These are phyloP conservation scores for Sporisorium iseilematis-ciliati DNA, from an alignment of 1,284 basidiomycete genomes.

Conservation along the genomic window DNA sequence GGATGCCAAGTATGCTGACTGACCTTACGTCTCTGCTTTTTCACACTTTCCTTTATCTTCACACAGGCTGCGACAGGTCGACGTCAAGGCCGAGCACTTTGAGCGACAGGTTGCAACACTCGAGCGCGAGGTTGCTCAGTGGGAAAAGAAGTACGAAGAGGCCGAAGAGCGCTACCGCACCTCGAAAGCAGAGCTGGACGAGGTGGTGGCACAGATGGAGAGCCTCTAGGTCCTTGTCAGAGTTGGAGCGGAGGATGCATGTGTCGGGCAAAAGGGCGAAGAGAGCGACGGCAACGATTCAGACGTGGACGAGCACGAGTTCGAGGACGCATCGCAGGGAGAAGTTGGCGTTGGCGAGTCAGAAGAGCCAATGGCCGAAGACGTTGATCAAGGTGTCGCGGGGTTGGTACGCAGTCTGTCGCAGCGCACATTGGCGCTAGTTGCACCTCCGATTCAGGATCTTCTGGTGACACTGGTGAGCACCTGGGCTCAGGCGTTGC, in stretches of 20 bases:
- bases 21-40: background rate
- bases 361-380: background rate
- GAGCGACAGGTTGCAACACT: constrained; percentile 88
- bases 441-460: constrained; percentile 18
- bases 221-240: constrained; percentile 73
- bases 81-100: constrained; percentile 99
- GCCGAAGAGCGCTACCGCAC: constrained; percentile 79
- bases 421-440: constrained; percentile 18
- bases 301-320: constrained; percentile 10
- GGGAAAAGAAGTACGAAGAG: constrained; percentile 97
- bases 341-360: background rate
- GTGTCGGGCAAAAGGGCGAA: background rate
- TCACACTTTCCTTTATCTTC: background rate
- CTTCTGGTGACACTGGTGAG: constrained; percentile 23
- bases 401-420: constrained; percentile 32
- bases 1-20: constrained; percentile 8
- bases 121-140: constrained; percentile 90
- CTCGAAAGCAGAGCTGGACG: constrained; percentile 87
- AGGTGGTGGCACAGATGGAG: constrained; percentile 85
- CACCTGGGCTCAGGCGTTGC: constrained; percentile 34
- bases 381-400: constrained; percentile 2
- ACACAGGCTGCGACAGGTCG: constrained; percentile 91
- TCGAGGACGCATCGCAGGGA: constrained; percentile 19
- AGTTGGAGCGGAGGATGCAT: constrained; percentile 22
- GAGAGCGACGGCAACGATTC: constrained; percentile 1